Percentiles rank a stretch among this genome's conserved stretches.
Evolutionary conservation across 2,329 filamentous ascomycete genomes (phyloP).

Genomic region (Bipolaris cookei): DNA sequence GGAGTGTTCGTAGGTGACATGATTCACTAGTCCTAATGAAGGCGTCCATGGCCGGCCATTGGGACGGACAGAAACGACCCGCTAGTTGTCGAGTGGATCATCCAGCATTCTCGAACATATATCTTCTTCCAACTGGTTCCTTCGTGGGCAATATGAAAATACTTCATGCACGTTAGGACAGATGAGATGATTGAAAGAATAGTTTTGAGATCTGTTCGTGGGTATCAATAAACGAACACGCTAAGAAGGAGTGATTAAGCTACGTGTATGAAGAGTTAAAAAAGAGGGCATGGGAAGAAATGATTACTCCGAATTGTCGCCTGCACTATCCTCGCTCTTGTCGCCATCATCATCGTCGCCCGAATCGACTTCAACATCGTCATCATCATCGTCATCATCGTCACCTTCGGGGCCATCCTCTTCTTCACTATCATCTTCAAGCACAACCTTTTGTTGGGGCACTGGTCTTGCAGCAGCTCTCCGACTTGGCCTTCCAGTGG

Average conservation of each 20-base stretch:
- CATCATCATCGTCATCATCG: constrained; percentile 19
- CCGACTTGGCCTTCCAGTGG: constrained; percentile 38
- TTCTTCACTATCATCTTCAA: constrained; percentile 36
- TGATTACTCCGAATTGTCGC: constrained; percentile 34
- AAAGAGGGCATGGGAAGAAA: not conserved
- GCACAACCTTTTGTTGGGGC: constrained; percentile 29
- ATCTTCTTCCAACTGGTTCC: not conserved
- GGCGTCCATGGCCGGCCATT: not conserved
- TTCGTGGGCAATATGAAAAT: not conserved
- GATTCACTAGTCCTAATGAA: not conserved
- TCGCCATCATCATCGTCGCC: constrained; percentile 22
- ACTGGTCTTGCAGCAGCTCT: constrained; percentile 28
- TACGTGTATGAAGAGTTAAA: not conserved
- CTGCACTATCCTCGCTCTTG: constrained; percentile 21
- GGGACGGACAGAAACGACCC: not conserved
- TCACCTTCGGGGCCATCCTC: constrained; percentile 24
- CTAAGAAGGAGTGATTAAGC: not conserved
- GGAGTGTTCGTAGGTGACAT: not conserved
- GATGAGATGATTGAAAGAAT: not conserved
- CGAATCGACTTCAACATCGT: constrained; percentile 26
- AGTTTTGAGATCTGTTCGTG: not conserved
- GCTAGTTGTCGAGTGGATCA: not conserved
- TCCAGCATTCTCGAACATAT: not conserved
- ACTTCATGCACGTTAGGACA: not conserved
- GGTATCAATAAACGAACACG: not conserved